Percentiles rank a stretch among this genome's conserved stretches.
phyloP scores from a whole-genome alignment of 179 eudicot genomes.

The Silene noctiflora region DNA sequence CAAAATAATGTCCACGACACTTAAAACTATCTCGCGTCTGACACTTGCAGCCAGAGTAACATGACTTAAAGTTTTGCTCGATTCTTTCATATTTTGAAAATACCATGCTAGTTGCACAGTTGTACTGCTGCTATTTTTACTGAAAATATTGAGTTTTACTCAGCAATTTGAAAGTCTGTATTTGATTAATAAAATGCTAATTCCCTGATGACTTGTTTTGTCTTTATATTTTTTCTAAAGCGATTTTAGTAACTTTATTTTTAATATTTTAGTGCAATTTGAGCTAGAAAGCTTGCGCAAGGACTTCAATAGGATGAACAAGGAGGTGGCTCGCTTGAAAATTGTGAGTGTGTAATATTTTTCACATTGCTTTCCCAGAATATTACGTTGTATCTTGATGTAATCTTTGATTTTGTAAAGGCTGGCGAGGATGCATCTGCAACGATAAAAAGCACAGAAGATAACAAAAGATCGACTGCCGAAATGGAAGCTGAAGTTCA shows the following conservation, averaged over 20 bases:
- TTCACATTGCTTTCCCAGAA: neutral
- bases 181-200: neutral
- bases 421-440: conserved; percentile 64
- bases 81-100: neutral
- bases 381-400: neutral
- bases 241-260: neutral
- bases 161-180: neutral
- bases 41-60: no score
- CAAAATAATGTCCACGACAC: no score
- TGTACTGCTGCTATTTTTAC: neutral
- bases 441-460: conserved; percentile 56
- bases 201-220: neutral
- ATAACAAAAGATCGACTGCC: conserved; percentile 48
- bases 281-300: conserved; percentile 73
- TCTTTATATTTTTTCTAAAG: neutral
- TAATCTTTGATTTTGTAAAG: conserved; percentile 28
- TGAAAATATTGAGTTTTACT: neutral
- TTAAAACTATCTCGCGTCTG: no score
- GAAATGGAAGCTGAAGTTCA: conserved; percentile 64
- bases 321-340: conserved; percentile 56
- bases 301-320: conserved; percentile 63
- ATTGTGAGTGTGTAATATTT: conserved; percentile 45
- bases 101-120: neutral
- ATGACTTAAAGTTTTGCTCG: neutral
- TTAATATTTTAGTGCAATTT: conserved; percentile 49